Evolutionary conservation across 495 filamentous ascomycete genomes (phyloP).

Genomic region (Aspergillus kassunensis): DNA sequence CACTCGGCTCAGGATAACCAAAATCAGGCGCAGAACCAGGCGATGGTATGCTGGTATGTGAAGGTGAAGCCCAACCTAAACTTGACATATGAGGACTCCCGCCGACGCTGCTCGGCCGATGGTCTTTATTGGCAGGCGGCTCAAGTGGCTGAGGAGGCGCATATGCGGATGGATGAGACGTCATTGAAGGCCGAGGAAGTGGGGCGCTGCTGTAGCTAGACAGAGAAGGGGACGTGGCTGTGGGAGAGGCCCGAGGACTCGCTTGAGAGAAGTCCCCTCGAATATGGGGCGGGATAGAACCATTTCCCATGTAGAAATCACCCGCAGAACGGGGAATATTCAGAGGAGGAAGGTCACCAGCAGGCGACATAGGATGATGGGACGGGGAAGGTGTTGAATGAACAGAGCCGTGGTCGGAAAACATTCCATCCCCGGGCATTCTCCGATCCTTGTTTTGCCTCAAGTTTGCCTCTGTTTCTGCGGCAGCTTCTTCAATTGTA

Average conservation of each 20-base stretch:
- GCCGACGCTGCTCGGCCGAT: constrained; percentile 59
- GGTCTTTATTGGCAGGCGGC: constrained; percentile 75
- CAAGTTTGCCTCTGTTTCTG: constrained; percentile 78
- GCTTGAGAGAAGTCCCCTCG: constrained; percentile 73
- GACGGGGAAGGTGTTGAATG: constrained; percentile 81
- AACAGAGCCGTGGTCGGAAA: constrained; percentile 77
- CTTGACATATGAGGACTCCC: constrained; percentile 73
- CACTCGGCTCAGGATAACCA: constrained; percentile 65
- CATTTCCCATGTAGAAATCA: constrained; percentile 65
- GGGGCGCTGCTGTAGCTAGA: constrained; percentile 53
- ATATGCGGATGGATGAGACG: constrained; percentile 77
- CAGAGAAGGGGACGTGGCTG: constrained; percentile 55
- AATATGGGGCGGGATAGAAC: constrained; percentile 76
- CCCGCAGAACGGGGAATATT: constrained; percentile 64
- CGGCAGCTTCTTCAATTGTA: constrained; percentile 89
- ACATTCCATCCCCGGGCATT: constrained; percentile 72
- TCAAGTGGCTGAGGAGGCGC: constrained; percentile 84
- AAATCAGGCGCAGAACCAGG: constrained; percentile 63
- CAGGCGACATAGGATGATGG: constrained; percentile 74
- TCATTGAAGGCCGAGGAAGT: constrained; percentile 62
- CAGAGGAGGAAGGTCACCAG: constrained; percentile 68
- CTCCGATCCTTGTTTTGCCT: constrained; percentile 54
- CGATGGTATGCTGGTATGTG: constrained; percentile 58
- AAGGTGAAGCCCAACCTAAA: constrained; percentile 70
- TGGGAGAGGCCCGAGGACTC: constrained; percentile 66